Percentiles rank a stretch among this genome's conserved stretches.
These are phyloP conservation scores for Thermothielavioides terrestris DNA, from an alignment of 495 filamentous ascomycete genomes.

Conservation along the genomic window DNA sequence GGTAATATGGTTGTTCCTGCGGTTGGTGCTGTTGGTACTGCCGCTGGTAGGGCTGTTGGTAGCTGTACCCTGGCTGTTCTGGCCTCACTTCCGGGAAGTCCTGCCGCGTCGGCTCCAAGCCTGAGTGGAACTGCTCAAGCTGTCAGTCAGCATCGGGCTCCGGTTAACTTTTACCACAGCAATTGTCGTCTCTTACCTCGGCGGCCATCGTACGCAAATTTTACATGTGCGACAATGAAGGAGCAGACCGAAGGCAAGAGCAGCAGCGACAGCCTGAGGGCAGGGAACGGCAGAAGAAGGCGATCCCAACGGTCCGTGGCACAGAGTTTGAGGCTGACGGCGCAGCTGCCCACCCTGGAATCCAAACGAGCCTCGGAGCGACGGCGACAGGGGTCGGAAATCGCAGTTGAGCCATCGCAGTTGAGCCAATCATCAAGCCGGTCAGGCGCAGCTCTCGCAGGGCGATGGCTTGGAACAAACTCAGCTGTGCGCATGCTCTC, in stretches of 20 bases:
- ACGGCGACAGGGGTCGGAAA: not conserved
- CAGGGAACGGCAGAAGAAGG: no score
- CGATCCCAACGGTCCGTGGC: no score
- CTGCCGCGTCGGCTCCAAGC: slow-evolving; percentile 31
- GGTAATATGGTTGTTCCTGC: not conserved
- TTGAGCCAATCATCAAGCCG: not conserved
- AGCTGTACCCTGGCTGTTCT: slow-evolving; percentile 2
- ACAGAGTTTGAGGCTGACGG: no score
- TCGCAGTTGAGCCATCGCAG: not conserved
- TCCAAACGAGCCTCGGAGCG: not conserved
- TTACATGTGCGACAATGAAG: not conserved
- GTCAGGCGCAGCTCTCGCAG: not conserved
- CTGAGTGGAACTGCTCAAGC: slow-evolving; percentile 25
- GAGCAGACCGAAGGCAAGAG: not conserved
- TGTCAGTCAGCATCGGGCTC: slow-evolving; percentile 1
- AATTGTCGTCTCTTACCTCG: not conserved
- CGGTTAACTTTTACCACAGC: no score
- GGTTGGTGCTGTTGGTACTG: not conserved
- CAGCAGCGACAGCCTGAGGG: no score
- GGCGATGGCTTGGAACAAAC: no score
- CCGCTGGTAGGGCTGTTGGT: not conserved
- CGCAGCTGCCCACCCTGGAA: no score
- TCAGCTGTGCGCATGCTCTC: no score
- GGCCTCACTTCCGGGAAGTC: slow-evolving; percentile 32
- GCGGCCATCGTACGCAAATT: not conserved